Evolutionary conservation across 352 stramenopile species (phyloP).

Genomic region (Aphanomyces stellatus): DNA sequence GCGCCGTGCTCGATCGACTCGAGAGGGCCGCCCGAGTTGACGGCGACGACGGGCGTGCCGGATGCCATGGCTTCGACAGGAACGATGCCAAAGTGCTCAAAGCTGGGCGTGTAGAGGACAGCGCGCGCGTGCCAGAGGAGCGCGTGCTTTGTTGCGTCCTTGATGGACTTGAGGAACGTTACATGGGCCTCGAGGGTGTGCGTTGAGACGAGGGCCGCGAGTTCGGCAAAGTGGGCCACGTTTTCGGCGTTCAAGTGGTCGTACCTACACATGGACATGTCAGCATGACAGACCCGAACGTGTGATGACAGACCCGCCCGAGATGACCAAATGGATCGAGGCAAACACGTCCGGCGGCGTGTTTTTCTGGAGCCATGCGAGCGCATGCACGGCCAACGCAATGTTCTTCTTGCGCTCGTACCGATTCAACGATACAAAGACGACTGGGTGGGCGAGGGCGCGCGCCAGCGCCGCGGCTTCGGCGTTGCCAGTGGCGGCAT

Average conservation of each 20-base stretch:
- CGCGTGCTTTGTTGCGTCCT: conserved; percentile 75
- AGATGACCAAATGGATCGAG: conserved; percentile 85
- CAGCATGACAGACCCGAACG: background rate
- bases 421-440: conserved; percentile 96
- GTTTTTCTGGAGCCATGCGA: conserved; percentile 44
- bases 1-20: conserved; percentile 91
- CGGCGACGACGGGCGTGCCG: conserved; percentile 89
- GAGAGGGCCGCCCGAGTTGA: conserved; percentile 91
- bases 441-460: conserved; percentile 18
- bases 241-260: conserved; percentile 95
- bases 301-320: too few species aligned
- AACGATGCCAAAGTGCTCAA: conserved; percentile 99
- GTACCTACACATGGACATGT: conserved; percentile 53
- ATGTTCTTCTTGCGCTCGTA: conserved; percentile 99
- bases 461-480: conserved; percentile 22
- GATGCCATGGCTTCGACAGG: conserved; percentile 97
- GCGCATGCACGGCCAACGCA: conserved; percentile 75
- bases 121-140: conserved; percentile 79
- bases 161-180: conserved; percentile 85
- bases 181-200: conserved; percentile 52
- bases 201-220: conserved; percentile 66
- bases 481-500: conserved; percentile 20
- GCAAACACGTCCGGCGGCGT: conserved; percentile 34
- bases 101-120: conserved; percentile 94
- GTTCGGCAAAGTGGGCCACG: conserved; percentile 88